phyloP scores from a whole-genome alignment of 805 yeast species.

The Candida krabiensis region DNA sequence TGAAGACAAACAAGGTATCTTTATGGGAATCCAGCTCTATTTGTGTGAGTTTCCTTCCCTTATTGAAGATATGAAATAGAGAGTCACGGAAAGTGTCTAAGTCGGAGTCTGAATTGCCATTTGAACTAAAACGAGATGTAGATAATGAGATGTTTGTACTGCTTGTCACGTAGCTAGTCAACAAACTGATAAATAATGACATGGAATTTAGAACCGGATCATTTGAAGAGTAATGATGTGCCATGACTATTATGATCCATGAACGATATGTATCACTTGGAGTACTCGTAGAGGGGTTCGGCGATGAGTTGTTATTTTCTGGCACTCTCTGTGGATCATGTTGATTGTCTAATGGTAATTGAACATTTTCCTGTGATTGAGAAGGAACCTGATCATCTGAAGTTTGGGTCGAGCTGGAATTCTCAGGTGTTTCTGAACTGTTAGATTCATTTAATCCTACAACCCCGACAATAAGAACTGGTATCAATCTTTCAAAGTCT shows the following conservation, averaged over 20 bases:
- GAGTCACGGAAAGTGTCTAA: slow-evolving; percentile 23
- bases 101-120: slow-evolving; percentile 13
- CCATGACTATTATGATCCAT: slow-evolving; percentile 65
- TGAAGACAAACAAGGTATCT: slow-evolving; percentile 19
- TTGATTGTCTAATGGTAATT: no score
- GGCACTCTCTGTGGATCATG: no score
- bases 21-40: slow-evolving; percentile 17
- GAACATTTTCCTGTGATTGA: no score
- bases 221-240: slow-evolving; percentile 46
- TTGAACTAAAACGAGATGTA: slow-evolving; percentile 3
- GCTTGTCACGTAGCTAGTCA: slow-evolving; percentile 23
- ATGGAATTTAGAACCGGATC: slow-evolving; percentile 46
- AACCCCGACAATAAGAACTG: slow-evolving; percentile 32
- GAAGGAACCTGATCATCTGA: no score
- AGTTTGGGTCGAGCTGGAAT: no score
- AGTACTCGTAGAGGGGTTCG: no score
- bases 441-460: slow-evolving; percentile 26
- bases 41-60: slow-evolving; percentile 16
- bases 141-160: slow-evolving; percentile 12
- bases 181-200: slow-evolving; percentile 25
- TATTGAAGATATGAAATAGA: slow-evolving; percentile 21
- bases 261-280: slow-evolving; percentile 37
- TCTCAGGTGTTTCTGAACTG: no score
- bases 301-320: no score
- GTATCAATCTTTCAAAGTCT: slow-evolving; percentile 23